Evolutionary conservation across 2,329 filamentous ascomycete species (phyloP), one percentile per base, ranked within the genome.

Genomic region (Colletotrichum sublineola): DNA sequence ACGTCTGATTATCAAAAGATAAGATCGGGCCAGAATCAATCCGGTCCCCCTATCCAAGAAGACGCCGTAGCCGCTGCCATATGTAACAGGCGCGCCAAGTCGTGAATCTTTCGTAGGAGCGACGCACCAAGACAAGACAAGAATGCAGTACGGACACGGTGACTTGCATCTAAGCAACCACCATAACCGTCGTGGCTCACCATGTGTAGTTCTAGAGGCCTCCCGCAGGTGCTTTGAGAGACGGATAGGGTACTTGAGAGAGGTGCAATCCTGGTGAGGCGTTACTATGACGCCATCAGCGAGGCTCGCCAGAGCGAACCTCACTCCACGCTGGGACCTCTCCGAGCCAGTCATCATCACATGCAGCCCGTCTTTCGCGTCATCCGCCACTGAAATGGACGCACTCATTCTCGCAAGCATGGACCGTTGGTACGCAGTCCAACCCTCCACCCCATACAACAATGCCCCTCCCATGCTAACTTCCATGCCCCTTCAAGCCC

Each of bases 381-480:
- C 52, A 2, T 7, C 44, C 8, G 18, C 55, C 44, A 8, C 56
- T 46, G 74, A 29, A 31, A 82, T 82, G 80, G 80, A 81, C 33
- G 61, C 53, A 66, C 50, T 76, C 71, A 70, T 76, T 53, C 57
- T 60, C 63, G 71, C 80, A 42, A 79, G 79, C 53, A 76, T 82
- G 74, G 80, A 83, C 68, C 79, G 82, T 62, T 84, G 82, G 82
- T 82, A 77, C 46, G 77, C 65, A 74, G 38, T 24, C 68, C 20
- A 50, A 64, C 6, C 33, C 33, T 46, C 46, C 36, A 42, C 24
- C 18, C 46, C 9, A n/a, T 24, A 14, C 60, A 57, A 60, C 44
- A 12, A 48, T 38, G 31, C 3, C 36, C 33, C 40, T 40, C 42
- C 57, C 60, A 3, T 33, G 24, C 50, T 58, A 40, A 67, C 50